Percentiles rank a stretch among this genome's conserved stretches.
Evolutionary conservation across 164 flowering plant genomes (phyloP).

Genomic region (Kalanchoe fedtschenkoi): DNA sequence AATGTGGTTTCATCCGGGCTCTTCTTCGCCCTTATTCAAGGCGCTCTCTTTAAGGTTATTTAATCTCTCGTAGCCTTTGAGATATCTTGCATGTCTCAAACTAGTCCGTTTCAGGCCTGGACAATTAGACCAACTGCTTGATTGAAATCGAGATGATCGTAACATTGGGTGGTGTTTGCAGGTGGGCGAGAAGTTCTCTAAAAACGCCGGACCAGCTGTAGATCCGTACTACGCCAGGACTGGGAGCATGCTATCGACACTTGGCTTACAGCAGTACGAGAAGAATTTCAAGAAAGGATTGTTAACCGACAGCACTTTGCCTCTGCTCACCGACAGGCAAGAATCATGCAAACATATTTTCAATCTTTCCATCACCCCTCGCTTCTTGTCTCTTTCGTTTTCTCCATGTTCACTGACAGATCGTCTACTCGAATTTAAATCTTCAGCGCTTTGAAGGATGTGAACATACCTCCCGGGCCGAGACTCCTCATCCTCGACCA

Average conservation of each 20-base stretch:
- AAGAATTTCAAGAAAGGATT: constrained; percentile 84
- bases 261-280: constrained; percentile 78
- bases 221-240: constrained; percentile 53
- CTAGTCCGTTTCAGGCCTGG: too few relatives aligned
- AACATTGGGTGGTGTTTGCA: constrained; percentile 17
- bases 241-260: constrained; percentile 51
- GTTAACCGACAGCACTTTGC: constrained; percentile 71
- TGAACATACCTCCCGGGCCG: constrained; percentile 88
- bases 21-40: constrained; percentile 87
- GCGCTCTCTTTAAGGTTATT: constrained; percentile 75
- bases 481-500: constrained; percentile 87
- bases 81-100: too few relatives aligned
- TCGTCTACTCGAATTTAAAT: constrained; percentile 3
- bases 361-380: background rate
- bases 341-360: constrained; percentile 8
- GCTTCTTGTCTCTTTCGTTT: background rate
- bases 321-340: constrained; percentile 81
- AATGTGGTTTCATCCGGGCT: constrained; percentile 73
- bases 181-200: constrained; percentile 63
- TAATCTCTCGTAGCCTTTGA: background rate
- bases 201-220: constrained; percentile 40
- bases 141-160: background rate
- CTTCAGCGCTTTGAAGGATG: constrained; percentile 89
- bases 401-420: background rate
- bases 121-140: too few relatives aligned